Base-by-base conservation (phyloP, 805 yeast species). In the Monosporozyma unispora region DNA sequence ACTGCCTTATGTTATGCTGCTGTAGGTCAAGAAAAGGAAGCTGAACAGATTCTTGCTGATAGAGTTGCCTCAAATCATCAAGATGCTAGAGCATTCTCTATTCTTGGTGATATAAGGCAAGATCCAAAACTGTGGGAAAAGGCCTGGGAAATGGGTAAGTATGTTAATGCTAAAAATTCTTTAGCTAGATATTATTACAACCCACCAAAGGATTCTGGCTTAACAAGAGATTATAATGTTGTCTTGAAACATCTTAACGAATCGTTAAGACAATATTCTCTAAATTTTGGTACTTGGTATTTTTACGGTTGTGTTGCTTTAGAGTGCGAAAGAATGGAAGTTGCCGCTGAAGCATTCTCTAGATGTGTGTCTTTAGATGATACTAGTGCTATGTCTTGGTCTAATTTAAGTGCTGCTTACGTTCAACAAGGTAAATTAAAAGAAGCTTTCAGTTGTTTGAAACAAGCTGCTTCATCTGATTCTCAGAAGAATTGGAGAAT, bases 1-100 rank as follows among this genome's bases (percentile, higher is more conserved):
- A 85, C 85, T 23, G 98, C 98, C 0, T 70, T 91, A 49, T 93
- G 98, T 71, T 80, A 85, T 58, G 95, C 96, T 2, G 84, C 95
- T 1, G 81, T 81, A 12, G 96, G 90, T 21, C 80, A 84, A 51
- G 87, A 79, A 54, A 66, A 64, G 1, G 76, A 78, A 50, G 97
- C 96, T 0, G 77, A 77, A 50, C 69, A 70, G 37, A 68, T 88
- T 16, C 68, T 93, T 38, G 56, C 71, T 25, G 68, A 71, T 22
- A 75, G 88, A 57, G 65, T 89, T 5, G 67, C 63, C 11, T 58
- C 67, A 14, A 74, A 78, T 56, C 88, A 95, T 3, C 72, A 77
- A 2, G 96, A 88, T 66, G 90, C 96, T 0, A 75, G 96, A 56
- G 88, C 95, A 0, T 74, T 82, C 60, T 80, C 91, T 1, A 81